Percentiles rank a stretch among this genome's conserved stretches.
Evolutionary conservation across 441 rosid species (phyloP).

Genomic region (Syzygium malaccense): DNA sequence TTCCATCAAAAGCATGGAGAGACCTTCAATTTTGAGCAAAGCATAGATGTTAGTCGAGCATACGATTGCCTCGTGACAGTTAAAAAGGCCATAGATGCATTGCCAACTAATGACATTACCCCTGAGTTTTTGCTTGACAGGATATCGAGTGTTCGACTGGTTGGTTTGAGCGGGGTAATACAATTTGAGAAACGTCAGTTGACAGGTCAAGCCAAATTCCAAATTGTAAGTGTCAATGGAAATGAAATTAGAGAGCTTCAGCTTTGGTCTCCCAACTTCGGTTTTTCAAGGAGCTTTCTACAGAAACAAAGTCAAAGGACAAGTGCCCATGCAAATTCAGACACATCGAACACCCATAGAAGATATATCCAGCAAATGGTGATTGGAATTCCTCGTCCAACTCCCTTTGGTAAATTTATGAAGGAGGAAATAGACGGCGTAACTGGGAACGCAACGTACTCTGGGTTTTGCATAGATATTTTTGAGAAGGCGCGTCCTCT

Average conservation of each 20-base stretch:
- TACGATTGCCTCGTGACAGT: constrained; percentile 20
- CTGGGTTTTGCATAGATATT: constrained; percentile 44
- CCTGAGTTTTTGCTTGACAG: neutral
- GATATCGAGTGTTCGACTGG: constrained; percentile 7
- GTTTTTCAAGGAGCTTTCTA: constrained; percentile 13
- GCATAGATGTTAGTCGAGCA: constrained; percentile 20
- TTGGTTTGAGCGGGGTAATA: constrained; percentile 26
- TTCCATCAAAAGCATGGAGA: constrained; percentile 13
- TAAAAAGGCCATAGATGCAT: neutral
- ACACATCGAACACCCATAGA: constrained; percentile 2
- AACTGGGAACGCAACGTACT: constrained; percentile 5
- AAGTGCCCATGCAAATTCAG: neutral
- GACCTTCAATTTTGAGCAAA: constrained; percentile 16
- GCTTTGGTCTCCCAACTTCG: constrained; percentile 22
- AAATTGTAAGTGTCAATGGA: constrained; percentile 20
- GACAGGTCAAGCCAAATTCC: neutral
- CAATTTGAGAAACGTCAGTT: constrained; percentile 6
- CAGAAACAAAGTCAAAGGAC: neutral
- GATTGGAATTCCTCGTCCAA: constrained; percentile 40
- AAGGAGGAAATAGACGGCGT: constrained; percentile 8
- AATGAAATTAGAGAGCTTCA: constrained; percentile 12
- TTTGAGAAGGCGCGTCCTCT: constrained; percentile 8
- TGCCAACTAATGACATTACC: neutral
- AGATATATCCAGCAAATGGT: constrained; percentile 13
- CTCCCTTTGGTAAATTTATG: constrained; percentile 33